Evolutionary conservation across 352 stramenopile species (phyloP), one percentile per base, ranked within the genome.

Genomic region (Phytophthora citrophthora): DNA sequence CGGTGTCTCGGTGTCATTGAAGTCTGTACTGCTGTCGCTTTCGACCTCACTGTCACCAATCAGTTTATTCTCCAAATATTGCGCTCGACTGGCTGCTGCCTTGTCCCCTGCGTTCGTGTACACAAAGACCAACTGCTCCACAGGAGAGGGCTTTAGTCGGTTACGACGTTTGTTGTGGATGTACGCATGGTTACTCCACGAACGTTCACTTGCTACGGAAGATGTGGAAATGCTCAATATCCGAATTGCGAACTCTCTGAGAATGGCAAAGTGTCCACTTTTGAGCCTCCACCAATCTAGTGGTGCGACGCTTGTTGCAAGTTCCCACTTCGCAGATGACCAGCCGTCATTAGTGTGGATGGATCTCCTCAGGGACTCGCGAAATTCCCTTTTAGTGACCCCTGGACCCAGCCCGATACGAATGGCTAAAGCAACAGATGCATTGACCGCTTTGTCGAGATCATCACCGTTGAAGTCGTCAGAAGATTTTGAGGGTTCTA

Each of bases 231-330:
- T 39, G 26, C 29, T 59, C 1, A 68, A 27, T 6, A 68, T 15
- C 8, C 47, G 57, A 7, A 40, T 12, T 9, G 46, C 51, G 24
- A 68, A 18, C 2, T 32, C 2, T 3, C 20, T 24, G 5, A 72
- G 13, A 32, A 20, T 16, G 11, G 18, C 49, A 34, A 59, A 40
- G 26, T 51, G 4, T 3, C 2, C 48, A 15, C 3, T 64, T 8
- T 31, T 51, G 9, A 71, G 20, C n/a, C 10, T 38, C 51, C 53
- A 61, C 51, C 48, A 73, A 27, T 64, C 52, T 13, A 73, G 36
- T 6, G 59, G 58, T 0, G 15, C 36, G 34, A 29, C 26, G 5
- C 26, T 29, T 51, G 64, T 7, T 18, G 44, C 0, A 12, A 10
- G 41, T 6, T 50, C 3, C 5, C n/a, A 15, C 16, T 63, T 38